Evolutionary conservation across 2,329 filamentous ascomycete genomes (phyloP), one percentile per base, ranked within the genome.

Genomic region (Colletotrichum orchidophilum): DNA sequence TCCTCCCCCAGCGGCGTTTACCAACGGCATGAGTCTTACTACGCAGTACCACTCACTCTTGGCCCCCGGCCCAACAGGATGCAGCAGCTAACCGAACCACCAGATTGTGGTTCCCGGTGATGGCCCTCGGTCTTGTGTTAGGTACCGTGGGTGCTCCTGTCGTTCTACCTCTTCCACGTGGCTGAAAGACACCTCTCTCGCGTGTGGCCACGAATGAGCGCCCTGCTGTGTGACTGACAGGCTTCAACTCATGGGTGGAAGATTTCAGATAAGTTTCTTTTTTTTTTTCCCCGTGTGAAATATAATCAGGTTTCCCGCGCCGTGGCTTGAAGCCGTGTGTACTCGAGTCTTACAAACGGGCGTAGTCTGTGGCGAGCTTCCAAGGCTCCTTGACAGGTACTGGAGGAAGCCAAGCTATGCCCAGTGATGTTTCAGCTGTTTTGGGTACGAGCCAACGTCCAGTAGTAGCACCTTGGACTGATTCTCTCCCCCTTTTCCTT

Each of bases 161-260:
- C 60, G 39, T 52, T 29, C 61, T 54, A 21, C 46, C 21, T 59
- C 29, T 60, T 50, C 50, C 62, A 55, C 62, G 66, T 55, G 62
- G 62, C 54, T 27, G 24, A 21, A 29, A 21, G 54, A 21, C 27
- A 26, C 46, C 31, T 54, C 46, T 27, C 42, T 66, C 62, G n/a
- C n/a, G n/a, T n/a, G n/a, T n/a, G n/a, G n/a, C n/a, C n/a, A n/a
- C n/a, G n/a, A 35, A 26, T 46, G 42, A 13, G 26, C 50, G 26
- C 29, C 64, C 24, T 26, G 26, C 64, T 24, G 33, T 42, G 29
- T 46, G 26, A 35, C 27, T 8, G 33, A 31, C 31, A 24, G 59
- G 35, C 42, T 49, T 46, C 18, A 33, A 33, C 31, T 24, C 21
- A 31, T 54, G 31, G 50, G 39, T 33, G 27, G 66, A 53, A 24